These are phyloP conservation scores for Neurospora crassa DNA, from an alignment of 2,329 filamentous ascomycete genomes.

Conservation along the genomic window DNA sequence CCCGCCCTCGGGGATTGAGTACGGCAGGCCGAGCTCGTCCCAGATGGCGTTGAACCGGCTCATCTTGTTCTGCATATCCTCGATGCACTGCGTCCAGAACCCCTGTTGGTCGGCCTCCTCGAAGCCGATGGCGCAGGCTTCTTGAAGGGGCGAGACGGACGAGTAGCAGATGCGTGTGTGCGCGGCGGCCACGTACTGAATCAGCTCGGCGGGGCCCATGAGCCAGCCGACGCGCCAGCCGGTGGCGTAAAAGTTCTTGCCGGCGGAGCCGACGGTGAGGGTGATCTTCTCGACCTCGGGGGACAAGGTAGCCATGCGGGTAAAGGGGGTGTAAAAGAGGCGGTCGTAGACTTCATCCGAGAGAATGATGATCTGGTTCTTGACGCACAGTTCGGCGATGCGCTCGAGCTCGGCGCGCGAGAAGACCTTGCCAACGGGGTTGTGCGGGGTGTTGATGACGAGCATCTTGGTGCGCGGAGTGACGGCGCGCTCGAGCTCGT, in stretches of 20 bases:
- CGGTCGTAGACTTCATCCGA: constrained; percentile 92
- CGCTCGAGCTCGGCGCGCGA: constrained; percentile 71
- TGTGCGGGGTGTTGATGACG: constrained; percentile 78
- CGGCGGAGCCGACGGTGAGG: constrained; percentile 87
- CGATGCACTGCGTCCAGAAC: constrained; percentile 79
- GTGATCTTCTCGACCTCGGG: constrained; percentile 83
- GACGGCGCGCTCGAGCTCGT: constrained; percentile 63
- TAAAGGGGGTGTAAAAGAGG: constrained; percentile 92
- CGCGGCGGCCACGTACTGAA: constrained; percentile 84
- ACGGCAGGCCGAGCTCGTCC: constrained; percentile 65
- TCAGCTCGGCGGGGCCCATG: constrained; percentile 78
- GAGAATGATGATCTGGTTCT: constrained; percentile 88
- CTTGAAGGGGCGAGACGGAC: constrained; percentile 85
- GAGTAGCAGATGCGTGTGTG: constrained; percentile 96
- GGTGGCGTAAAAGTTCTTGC: constrained; percentile 97
- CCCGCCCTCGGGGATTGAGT: constrained; percentile 88
- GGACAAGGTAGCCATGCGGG: constrained; percentile 79
- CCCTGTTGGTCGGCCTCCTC: constrained; percentile 75
- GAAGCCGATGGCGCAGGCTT: constrained; percentile 88
- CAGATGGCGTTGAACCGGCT: constrained; percentile 76
- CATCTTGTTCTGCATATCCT: constrained; percentile 86
- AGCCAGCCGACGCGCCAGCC: constrained; percentile 95
- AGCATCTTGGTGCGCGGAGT: constrained; percentile 92
- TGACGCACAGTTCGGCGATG: constrained; percentile 82
- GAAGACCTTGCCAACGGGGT: constrained; percentile 94